Conservation (phyloP, 805 yeast genomes). For the Maudiozyma saulgeensis region DNA sequence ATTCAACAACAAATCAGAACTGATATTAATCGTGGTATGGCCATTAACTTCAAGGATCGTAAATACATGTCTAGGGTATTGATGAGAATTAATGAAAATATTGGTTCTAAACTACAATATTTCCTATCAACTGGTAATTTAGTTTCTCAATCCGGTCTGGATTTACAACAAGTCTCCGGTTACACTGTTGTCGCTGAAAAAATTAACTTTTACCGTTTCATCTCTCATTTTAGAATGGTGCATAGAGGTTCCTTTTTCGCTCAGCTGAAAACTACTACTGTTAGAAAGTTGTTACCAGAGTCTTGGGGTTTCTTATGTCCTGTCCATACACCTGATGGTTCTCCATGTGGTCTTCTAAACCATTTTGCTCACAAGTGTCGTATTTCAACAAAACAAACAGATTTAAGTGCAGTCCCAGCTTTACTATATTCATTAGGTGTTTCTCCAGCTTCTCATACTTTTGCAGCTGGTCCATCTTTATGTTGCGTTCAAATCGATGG, state of each 20-base stretch:
- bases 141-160: slow-evolving; percentile 94
- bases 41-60: slow-evolving; percentile 75
- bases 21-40: slow-evolving; percentile 70
- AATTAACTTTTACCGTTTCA: slow-evolving; percentile 91
- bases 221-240: slow-evolving; percentile 98
- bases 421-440: slow-evolving; percentile 69
- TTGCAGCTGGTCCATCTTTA: slow-evolving; percentile 78
- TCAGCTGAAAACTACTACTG: slow-evolving; percentile 93
- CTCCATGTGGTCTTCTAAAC: slow-evolving; percentile 96
- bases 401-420: slow-evolving; percentile 61
- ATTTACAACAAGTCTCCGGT: slow-evolving; percentile 95
- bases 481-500: slow-evolving; percentile 95
- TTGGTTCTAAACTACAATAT: slow-evolving; percentile 89
- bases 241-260: slow-evolving; percentile 99
- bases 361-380: slow-evolving; percentile 94
- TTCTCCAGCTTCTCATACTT: slow-evolving; percentile 57
- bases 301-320: slow-evolving; percentile 99
- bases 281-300: slow-evolving; percentile 90
- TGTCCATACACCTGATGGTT: slow-evolving; percentile 98
- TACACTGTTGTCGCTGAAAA: slow-evolving; percentile 98
- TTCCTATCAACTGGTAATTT: slow-evolving; percentile 94
- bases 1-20: slow-evolving; percentile 66
- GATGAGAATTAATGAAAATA: slow-evolving; percentile 75
- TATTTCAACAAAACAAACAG: slow-evolving; percentile 67
- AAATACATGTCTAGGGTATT: slow-evolving; percentile 77